Conservation (phyloP, 495 filamentous ascomycete genomes). For the Xylaria sp. region DNA sequence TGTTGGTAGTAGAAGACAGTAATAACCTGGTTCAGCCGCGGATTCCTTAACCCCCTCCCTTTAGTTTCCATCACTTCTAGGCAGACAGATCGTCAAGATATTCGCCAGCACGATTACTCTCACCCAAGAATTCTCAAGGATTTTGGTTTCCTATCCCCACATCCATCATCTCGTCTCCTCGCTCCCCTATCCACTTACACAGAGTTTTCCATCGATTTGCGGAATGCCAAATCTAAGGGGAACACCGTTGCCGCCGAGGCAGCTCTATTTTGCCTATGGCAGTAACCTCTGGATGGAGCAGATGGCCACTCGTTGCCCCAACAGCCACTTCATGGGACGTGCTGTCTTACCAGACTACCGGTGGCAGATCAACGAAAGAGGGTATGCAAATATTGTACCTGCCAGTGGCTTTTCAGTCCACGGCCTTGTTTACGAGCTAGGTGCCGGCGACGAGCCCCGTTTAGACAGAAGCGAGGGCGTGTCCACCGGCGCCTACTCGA, state of each 20-base stretch:
- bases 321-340: constrained; percentile 54
- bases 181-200: neutral
- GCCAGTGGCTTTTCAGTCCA: constrained; percentile 37
- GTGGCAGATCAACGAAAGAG: constrained; percentile 71
- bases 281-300: constrained; percentile 73
- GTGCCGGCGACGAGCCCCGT: constrained; percentile 48
- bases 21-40: too few species aligned
- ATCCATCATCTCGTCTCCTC: neutral
- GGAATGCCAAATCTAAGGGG: neutral
- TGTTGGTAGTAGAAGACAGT: too few species aligned
- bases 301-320: constrained; percentile 68
- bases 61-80: too few species aligned
- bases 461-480: constrained; percentile 68
- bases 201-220: neutral
- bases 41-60: too few species aligned
- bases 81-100: too few species aligned
- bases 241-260: constrained; percentile 4
- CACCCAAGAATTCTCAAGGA: too few species aligned
- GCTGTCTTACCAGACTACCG: constrained; percentile 60
- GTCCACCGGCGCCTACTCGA: constrained; percentile 58
- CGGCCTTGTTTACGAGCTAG: constrained; percentile 61
- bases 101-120: too few species aligned
- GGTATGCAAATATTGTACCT: constrained; percentile 73
- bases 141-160: too few species aligned
- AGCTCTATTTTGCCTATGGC: constrained; percentile 76